Percentiles rank a stretch among this genome's conserved stretches.
These are phyloP conservation scores for Astragalus membranaceus DNA, from an alignment of 306 rosid genomes.

Conservation along the genomic window DNA sequence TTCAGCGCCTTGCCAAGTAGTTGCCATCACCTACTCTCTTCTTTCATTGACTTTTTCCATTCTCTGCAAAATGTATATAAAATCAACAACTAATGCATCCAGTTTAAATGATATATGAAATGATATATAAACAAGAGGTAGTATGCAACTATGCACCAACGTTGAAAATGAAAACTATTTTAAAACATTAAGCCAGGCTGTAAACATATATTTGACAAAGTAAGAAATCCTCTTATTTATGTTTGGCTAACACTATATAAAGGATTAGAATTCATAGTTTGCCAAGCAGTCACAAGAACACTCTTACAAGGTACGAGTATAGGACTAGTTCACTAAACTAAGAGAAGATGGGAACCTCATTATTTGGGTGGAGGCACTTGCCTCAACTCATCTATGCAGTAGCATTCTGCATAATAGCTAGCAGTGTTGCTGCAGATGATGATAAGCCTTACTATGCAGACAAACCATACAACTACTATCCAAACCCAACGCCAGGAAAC, in stretches of 20 bases:
- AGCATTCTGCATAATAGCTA: conserved; percentile 36
- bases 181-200: neutral
- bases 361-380: conserved; percentile 33
- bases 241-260: conserved; percentile 34
- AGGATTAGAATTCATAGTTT: conserved; percentile 12
- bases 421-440: conserved; percentile 24
- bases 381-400: conserved; percentile 37
- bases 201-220: neutral
- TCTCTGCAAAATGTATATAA: too few species aligned
- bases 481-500: neutral
- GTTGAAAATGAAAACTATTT: neutral
- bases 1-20: too few species aligned
- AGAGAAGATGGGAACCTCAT: conserved; percentile 29
- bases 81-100: too few species aligned
- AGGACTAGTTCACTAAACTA: too few species aligned
- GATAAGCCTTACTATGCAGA: conserved; percentile 12
- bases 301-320: neutral
- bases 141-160: neutral
- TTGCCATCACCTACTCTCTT: too few species aligned
- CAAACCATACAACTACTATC: conserved; percentile 1
- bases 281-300: conserved; percentile 2
- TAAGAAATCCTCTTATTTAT: neutral
- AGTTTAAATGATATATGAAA: too few species aligned
- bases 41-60: too few species aligned
- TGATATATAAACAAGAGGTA: too few species aligned